Percentiles rank a stretch among this genome's conserved stretches.
Conservation (phyloP, 2,329 filamentous ascomycete genomes). For the Apiospora pterosperma region DNA sequence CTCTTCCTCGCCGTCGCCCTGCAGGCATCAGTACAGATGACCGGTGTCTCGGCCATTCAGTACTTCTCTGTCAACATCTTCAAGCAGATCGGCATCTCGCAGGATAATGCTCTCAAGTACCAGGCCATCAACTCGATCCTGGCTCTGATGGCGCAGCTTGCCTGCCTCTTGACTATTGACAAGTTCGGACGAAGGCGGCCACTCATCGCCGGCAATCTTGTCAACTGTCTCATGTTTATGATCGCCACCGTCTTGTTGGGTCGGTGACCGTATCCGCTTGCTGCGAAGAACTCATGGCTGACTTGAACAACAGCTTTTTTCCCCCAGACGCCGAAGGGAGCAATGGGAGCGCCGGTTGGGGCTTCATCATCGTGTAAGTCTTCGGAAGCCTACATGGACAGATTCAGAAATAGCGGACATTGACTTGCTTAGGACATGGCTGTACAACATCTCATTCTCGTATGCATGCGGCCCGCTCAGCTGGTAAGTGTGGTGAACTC, state of each 20-base stretch:
- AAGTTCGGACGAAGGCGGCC: conserved; percentile 68
- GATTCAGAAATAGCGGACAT: background rate
- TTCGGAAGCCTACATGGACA: too few relatives aligned
- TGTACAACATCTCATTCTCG: conserved; percentile 77
- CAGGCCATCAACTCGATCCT: conserved; percentile 73
- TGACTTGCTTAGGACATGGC: conserved; percentile 56
- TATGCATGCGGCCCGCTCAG: conserved; percentile 66
- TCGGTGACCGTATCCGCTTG: conserved; percentile 10
- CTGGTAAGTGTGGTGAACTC: conserved; percentile 17
- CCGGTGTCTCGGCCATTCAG: conserved; percentile 70
- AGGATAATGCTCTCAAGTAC: conserved; percentile 65
- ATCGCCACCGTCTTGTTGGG: conserved; percentile 54
- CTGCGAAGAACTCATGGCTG: background rate
- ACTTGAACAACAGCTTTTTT: conserved; percentile 41
- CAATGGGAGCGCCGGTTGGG: conserved; percentile 57
- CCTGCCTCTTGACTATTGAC: conserved; percentile 68
- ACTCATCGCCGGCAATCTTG: conserved; percentile 68
- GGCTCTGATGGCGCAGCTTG: conserved; percentile 64
- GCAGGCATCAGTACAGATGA: conserved; percentile 74
- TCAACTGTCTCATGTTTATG: conserved; percentile 70
- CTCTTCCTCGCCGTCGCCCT: conserved; percentile 67
- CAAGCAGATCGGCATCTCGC: conserved; percentile 63
- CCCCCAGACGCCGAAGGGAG: conserved; percentile 51
- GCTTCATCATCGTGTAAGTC: conserved; percentile 62
- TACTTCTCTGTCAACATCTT: conserved; percentile 71